These are phyloP conservation scores for Gossypium raimondii DNA, from an alignment of 345 rosid genomes.

Conservation along the genomic window DNA sequence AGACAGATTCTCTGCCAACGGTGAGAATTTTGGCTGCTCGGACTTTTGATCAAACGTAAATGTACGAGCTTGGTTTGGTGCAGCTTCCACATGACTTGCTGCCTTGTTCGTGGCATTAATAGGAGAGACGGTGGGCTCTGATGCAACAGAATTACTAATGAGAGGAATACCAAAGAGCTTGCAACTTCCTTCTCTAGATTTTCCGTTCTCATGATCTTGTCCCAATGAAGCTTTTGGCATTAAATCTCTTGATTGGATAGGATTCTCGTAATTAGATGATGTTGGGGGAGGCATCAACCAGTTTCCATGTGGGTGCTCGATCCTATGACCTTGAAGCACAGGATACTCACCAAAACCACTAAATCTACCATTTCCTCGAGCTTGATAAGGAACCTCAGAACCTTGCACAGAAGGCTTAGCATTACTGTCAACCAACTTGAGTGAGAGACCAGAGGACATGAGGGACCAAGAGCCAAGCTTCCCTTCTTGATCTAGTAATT, in stretches of 20 bases:
- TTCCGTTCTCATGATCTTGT: conserved; percentile 39
- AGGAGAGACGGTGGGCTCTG: conserved; percentile 27
- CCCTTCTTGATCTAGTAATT: conserved; percentile 38
- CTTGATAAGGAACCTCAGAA: conserved; percentile 36
- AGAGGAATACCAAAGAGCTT: conserved; percentile 77
- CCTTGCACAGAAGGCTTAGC: conserved; percentile 28
- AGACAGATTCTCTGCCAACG: conserved; percentile 29
- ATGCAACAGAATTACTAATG: conserved; percentile 29
- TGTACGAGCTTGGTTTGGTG: conserved; percentile 28
- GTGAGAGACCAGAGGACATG: conserved; percentile 46
- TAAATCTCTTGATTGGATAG: conserved; percentile 34
- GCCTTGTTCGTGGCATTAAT: conserved; percentile 28
- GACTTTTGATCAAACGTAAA: conserved; percentile 27
- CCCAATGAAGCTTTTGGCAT: conserved; percentile 24
- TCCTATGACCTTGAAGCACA: conserved; percentile 30
- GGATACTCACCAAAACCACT: conserved; percentile 40
- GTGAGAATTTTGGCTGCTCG: conserved; percentile 39
- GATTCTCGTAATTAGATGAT: conserved; percentile 37
- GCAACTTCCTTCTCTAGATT: conserved; percentile 50
- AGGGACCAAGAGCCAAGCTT: conserved; percentile 49
- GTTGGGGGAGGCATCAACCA: conserved; percentile 54
- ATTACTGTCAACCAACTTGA: conserved; percentile 39
- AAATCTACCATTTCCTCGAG: conserved; percentile 35
- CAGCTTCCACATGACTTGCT: conserved; percentile 15
- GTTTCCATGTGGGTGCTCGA: conserved; percentile 43